These are phyloP conservation scores for Helenozyma baotianmanensis DNA, from an alignment of 805 yeast genomes.

Conservation along the genomic window DNA sequence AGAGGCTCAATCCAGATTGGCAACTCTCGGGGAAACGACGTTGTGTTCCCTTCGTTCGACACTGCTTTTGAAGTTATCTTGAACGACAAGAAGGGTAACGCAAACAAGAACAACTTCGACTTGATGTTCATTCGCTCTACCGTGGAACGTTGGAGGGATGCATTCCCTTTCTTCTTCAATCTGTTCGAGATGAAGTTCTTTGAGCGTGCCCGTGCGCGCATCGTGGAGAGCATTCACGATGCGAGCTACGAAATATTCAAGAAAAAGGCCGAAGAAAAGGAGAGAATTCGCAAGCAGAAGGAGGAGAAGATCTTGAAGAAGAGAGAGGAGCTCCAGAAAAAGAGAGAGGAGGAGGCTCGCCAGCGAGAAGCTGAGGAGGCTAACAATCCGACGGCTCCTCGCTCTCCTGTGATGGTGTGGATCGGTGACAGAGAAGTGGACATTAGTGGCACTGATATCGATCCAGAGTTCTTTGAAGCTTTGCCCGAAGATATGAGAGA, in stretches of 20 bases:
- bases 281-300: slow-evolving; percentile 19
- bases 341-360: slow-evolving; percentile 24
- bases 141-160: slow-evolving; percentile 64
- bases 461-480: slow-evolving; percentile 85
- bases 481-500: slow-evolving; percentile 91
- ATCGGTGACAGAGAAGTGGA: slow-evolving; percentile 80
- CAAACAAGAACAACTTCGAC: slow-evolving; percentile 10
- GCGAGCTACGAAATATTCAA: slow-evolving; percentile 41
- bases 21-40: slow-evolving; percentile 3
- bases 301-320: slow-evolving; percentile 27
- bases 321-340: slow-evolving; percentile 26
- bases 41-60: slow-evolving; percentile 18
- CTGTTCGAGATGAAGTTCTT: slow-evolving; percentile 1
- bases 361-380: slow-evolving; percentile 14
- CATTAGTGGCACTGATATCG: slow-evolving; percentile 85
- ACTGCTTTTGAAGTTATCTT: slow-evolving; percentile 20
- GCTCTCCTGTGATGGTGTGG: slow-evolving; percentile 58
- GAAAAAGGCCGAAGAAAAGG: slow-evolving; percentile 26
- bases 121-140: slow-evolving; percentile 43
- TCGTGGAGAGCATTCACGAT: slow-evolving; percentile 36
- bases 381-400: slow-evolving; percentile 1
- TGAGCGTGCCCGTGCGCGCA: slow-evolving; percentile 3
- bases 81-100: slow-evolving; percentile 3
- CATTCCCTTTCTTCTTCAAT: slow-evolving; percentile 24
- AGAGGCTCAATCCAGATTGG: slow-evolving; percentile 23